A percentile compares a stretch with the other conserved stretches of the same genome.
phyloP scores from a whole-genome alignment of 805 yeast genomes.

The Schwanniomyces pseudopolymorphus region DNA sequence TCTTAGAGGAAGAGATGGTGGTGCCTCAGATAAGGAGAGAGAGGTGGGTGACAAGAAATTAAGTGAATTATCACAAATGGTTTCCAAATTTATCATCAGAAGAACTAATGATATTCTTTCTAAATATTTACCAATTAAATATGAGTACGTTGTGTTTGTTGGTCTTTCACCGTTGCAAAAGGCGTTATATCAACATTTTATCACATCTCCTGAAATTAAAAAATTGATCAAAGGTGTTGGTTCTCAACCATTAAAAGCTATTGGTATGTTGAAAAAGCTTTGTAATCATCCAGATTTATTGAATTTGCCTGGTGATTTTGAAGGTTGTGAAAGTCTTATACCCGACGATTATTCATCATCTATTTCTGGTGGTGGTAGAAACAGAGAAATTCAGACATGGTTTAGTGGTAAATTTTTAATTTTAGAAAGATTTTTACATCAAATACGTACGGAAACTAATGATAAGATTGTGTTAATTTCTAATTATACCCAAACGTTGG shows the following conservation, averaged over 20 bases:
- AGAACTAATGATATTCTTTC: slow-evolving; percentile 93
- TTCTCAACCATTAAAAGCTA: slow-evolving; percentile 85
- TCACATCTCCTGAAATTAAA: slow-evolving; percentile 75
- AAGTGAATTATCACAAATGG: slow-evolving; percentile 67
- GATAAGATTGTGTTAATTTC: slow-evolving; percentile 95
- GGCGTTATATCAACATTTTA: slow-evolving; percentile 66
- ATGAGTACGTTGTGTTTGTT: slow-evolving; percentile 95
- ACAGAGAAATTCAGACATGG: slow-evolving; percentile 74
- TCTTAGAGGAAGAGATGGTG: slow-evolving; percentile 83
- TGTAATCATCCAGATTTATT: slow-evolving; percentile 93
- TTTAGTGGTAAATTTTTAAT: slow-evolving; percentile 85
- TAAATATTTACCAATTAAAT: slow-evolving; percentile 91
- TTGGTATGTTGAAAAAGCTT: slow-evolving; percentile 82
- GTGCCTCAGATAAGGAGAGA: slow-evolving; percentile 79
- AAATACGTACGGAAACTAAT: slow-evolving; percentile 76
- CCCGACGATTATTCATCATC: slow-evolving; percentile 74
- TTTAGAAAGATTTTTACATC: slow-evolving; percentile 77
- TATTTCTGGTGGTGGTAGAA: slow-evolving; percentile 48
- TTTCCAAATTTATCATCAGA: slow-evolving; percentile 87
- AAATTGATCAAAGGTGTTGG: slow-evolving; percentile 64
- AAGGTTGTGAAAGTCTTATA: slow-evolving; percentile 60
- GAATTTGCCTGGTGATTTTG: slow-evolving; percentile 72
- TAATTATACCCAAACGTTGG: slow-evolving; percentile 92
- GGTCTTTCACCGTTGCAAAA: slow-evolving; percentile 77
- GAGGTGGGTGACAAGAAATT: slow-evolving; percentile 67